Evolutionary conservation across 139 green algal species (phyloP), one percentile per base, ranked within the genome.

Genomic region (Chlorella sp.): DNA sequence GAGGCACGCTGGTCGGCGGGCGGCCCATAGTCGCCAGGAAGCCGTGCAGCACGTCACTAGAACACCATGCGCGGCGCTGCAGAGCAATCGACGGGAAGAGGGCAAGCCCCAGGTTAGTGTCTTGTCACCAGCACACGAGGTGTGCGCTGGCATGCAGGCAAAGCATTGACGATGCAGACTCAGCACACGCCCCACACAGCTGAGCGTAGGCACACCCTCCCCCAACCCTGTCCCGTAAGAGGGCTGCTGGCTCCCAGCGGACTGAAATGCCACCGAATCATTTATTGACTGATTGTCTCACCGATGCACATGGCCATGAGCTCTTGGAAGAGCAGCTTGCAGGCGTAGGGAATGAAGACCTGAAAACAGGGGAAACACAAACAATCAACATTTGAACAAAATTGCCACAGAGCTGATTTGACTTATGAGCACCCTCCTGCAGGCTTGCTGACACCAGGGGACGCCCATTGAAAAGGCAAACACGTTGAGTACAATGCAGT

Each of bases 281-380:
- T n/a, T n/a, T n/a, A n/a, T n/a, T n/a, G n/a, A n/a, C n/a, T n/a
- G n/a, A n/a, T n/a, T n/a, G n/a, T n/a, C n/a, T 2, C 19, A 71
- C 53, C 81, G 22, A 88, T 88, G 84, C 84, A 88, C 85, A 89
- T 98, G n/a, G 94, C 88, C 97, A 98, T 98, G 26, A 98, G 94
- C 95, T 99, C 97, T 92, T 99, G 97, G 93, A 98, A 98, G 66
- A 99, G 95, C 87, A 99, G 95, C 95, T 99, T 99, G 95, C 95
- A 98, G 37, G 97, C 97, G 86, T 98, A 99, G 15, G 97, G 97
- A 86, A 99, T 94, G 90, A 95, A 96, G 69, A 98, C 96, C 94
- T 98, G 94, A 61, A 61, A 34, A 3, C 26, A 73, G 39, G 36
- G 57, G 79, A 57, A 34, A 36, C 68, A 30, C n/a, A n/a, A n/a